Percentiles rank a stretch among this genome's conserved stretches.
Evolutionary conservation across 2,329 filamentous ascomycete species (phyloP).

Genomic region (Sporothrix inflata): DNA sequence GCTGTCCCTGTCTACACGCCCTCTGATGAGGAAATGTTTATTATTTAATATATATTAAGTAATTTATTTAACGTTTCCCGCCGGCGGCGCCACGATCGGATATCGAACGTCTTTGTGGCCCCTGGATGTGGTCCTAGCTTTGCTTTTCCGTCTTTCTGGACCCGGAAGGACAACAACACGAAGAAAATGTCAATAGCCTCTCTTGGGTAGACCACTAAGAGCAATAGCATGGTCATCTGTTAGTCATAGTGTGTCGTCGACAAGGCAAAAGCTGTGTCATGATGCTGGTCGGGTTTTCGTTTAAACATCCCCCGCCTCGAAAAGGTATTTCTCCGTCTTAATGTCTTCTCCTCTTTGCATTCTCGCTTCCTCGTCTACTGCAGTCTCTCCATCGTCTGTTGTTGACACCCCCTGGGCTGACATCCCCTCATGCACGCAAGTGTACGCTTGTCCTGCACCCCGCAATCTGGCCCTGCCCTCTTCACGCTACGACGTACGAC

Average conservation of each 20-base stretch:
- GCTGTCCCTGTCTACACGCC: neutral
- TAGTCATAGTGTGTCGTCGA: constrained; percentile 1
- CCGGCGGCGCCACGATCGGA: constrained; percentile 12
- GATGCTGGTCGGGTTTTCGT: neutral
- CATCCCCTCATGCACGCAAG: constrained; percentile 21
- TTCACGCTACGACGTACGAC: neutral
- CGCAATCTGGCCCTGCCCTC: constrained; percentile 14
- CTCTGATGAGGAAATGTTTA: neutral
- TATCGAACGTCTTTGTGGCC: neutral
- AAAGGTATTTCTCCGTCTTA: neutral
- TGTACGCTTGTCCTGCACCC: constrained; percentile 24
- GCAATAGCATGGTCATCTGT: neutral
- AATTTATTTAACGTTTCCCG: neutral
- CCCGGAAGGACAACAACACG: neutral
- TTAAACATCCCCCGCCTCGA: neutral
- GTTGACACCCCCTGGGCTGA: neutral
- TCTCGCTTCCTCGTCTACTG: neutral
- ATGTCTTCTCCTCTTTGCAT: neutral
- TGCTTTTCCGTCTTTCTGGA: neutral
- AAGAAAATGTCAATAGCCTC: neutral
- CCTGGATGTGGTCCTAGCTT: neutral
- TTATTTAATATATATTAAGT: too few relatives aligned
- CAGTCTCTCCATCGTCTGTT: neutral
- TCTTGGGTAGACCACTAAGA: neutral
- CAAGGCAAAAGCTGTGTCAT: constrained; percentile 15